These are phyloP conservation scores for Pythium aquatile DNA, from an alignment of 352 stramenopile genomes.

Conservation along the genomic window DNA sequence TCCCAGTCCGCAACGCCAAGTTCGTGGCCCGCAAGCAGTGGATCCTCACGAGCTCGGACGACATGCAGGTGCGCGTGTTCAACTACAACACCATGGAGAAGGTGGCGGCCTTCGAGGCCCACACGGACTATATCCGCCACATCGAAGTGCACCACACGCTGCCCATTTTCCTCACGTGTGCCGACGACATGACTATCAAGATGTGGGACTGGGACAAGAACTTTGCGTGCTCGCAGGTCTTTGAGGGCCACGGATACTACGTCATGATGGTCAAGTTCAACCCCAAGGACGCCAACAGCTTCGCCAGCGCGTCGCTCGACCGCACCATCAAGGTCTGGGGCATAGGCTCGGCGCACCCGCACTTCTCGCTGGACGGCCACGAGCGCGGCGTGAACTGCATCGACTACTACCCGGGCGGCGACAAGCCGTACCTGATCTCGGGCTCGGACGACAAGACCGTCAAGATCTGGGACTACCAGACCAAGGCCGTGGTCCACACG, in stretches of 20 bases:
- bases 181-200: conserved; percentile 99
- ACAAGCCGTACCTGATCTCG: conserved; percentile 98
- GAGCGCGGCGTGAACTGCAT: conserved; percentile 98
- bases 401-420: conserved; percentile 98
- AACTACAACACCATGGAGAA: conserved; percentile 99
- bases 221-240: conserved; percentile 75
- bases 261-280: conserved; percentile 99
- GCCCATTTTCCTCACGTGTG: conserved; percentile 95
- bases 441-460: conserved; percentile 96
- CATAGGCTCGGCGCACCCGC: conserved; percentile 89
- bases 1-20: conserved; percentile 93
- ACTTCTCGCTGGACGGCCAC: conserved; percentile 93
- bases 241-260: conserved; percentile 96
- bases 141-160: conserved; percentile 96
- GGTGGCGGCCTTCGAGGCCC: conserved; percentile 93
- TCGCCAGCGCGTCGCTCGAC: conserved; percentile 97
- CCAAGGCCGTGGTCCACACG: conserved; percentile 98
- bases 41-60: conserved; percentile 94
- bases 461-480: conserved; percentile 99
- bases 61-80: conserved; percentile 97
- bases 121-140: conserved; percentile 99
- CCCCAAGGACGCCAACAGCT: conserved; percentile 99
- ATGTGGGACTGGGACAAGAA: conserved; percentile 97
- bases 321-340: conserved; percentile 96
- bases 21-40: conserved; percentile 98